These are phyloP conservation scores for Cucurbita ficifolia DNA, from an alignment of 306 rosid genomes.

Conservation along the genomic window DNA sequence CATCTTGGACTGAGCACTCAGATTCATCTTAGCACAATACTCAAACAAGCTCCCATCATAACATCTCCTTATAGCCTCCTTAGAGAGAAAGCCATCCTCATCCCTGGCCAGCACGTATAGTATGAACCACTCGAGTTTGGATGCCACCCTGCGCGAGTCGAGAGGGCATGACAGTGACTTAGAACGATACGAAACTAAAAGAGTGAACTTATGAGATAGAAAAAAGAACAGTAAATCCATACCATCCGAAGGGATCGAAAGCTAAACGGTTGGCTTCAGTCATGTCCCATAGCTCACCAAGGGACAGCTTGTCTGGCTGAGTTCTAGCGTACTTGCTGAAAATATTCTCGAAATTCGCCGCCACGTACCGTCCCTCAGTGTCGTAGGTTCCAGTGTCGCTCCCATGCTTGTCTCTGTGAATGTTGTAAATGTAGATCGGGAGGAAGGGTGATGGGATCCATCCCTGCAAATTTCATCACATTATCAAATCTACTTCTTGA, in stretches of 20 bases:
- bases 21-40: slow-evolving; percentile 50
- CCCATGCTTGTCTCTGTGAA: slow-evolving; percentile 67
- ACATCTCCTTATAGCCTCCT: slow-evolving; percentile 65
- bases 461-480: slow-evolving; percentile 15
- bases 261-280: slow-evolving; percentile 56
- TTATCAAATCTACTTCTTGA: slow-evolving; percentile 7
- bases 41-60: slow-evolving; percentile 82
- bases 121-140: slow-evolving; percentile 54
- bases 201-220: too few relatives aligned
- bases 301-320: slow-evolving; percentile 44
- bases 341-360: slow-evolving; percentile 51
- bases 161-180: background rate
- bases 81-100: slow-evolving; percentile 49
- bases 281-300: slow-evolving; percentile 66
- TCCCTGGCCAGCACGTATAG: slow-evolving; percentile 63
- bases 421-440: slow-evolving; percentile 52
- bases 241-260: slow-evolving; percentile 62
- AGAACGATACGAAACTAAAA: too few relatives aligned
- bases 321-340: slow-evolving; percentile 64
- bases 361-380: slow-evolving; percentile 75
- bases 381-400: slow-evolving; percentile 74
- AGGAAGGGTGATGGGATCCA: slow-evolving; percentile 76
- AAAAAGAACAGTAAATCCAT: too few relatives aligned
- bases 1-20: slow-evolving; percentile 18
- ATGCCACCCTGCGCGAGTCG: slow-evolving; percentile 27